Conservation (phyloP, 148 eudicot genomes). For the Rhododendron ovatum region DNA sequence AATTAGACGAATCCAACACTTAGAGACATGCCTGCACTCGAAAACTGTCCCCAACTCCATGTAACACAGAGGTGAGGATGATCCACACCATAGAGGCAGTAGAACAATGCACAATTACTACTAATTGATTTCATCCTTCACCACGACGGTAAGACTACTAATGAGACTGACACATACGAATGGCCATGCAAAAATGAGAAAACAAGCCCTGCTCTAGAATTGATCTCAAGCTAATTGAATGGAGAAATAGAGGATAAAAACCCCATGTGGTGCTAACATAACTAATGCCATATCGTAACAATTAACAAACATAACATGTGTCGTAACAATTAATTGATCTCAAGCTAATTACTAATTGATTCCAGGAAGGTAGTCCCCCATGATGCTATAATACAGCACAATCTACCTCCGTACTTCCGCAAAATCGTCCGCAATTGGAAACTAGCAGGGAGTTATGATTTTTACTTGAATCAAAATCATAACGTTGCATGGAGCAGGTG, state of each 20-base stretch:
- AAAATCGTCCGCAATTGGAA: background rate
- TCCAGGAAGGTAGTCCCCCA: background rate
- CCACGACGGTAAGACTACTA: background rate
- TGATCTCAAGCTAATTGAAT: background rate
- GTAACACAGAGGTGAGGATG: background rate
- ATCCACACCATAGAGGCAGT: background rate
- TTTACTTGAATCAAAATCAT: background rate
- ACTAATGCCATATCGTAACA: background rate
- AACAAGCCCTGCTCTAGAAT: background rate
- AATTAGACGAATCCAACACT: background rate
- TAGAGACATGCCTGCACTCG: background rate
- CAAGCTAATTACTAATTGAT: background rate
- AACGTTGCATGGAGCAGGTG: background rate
- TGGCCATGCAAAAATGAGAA: background rate
- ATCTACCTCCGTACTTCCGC: background rate
- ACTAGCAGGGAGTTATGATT: background rate
- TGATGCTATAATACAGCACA: background rate
- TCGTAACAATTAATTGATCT: no score
- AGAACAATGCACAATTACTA: background rate
- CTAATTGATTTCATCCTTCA: background rate
- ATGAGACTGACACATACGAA: background rate
- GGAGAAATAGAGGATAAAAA: background rate
- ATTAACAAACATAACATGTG: background rate
- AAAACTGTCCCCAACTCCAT: background rate
- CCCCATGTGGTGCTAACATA: background rate